These are phyloP conservation scores for Scleroderma citrinum DNA, from an alignment of 768 basidiomycete genomes.

Conservation along the genomic window DNA sequence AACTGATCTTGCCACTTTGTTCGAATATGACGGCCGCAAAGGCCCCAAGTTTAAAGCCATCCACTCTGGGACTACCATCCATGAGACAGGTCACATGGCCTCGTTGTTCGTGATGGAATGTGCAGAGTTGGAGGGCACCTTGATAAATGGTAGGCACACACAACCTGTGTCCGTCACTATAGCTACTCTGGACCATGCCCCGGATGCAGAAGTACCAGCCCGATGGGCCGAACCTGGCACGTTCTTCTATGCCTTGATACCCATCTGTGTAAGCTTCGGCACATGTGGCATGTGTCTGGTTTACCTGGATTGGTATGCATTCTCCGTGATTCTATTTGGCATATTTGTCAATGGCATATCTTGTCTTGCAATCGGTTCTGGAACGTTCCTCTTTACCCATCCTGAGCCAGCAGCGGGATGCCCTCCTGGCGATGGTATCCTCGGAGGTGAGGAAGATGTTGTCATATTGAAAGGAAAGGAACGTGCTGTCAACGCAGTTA, in stretches of 20 bases:
- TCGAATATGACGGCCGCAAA: conserved; percentile 18
- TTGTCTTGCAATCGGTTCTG: conserved; percentile 23
- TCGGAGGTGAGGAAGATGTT: conserved; percentile 14
- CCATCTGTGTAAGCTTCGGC: conserved; percentile 19
- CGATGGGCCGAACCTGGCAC: conserved; percentile 4
- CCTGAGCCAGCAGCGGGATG: conserved; percentile 11
- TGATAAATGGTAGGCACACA: conserved; percentile 11
- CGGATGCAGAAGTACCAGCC: conserved; percentile 1
- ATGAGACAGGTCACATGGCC: conserved; percentile 24
- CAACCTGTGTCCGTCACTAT: conserved; percentile 13
- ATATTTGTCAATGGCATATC: conserved; percentile 26
- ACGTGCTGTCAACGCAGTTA: conserved; percentile 22
- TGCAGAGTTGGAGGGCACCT: conserved; percentile 3
- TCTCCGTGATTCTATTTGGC: conserved; percentile 25
- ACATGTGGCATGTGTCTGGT: conserved; percentile 20
- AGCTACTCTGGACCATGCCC: conserved; percentile 8
- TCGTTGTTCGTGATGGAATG: conserved; percentile 18
- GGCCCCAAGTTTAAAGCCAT: conserved; percentile 25
- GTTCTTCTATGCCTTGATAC: conserved; percentile 8
- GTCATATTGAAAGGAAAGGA: conserved; percentile 27
- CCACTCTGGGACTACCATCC: conserved; percentile 22
- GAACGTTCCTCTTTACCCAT: conserved; percentile 13
- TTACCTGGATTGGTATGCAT: conserved; percentile 26
- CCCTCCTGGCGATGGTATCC: conserved; percentile 24
- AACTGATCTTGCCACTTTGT: conserved; percentile 14